These are phyloP conservation scores for Colletotrichum magnum DNA, from an alignment of 2,329 filamentous ascomycete genomes.

Conservation along the genomic window DNA sequence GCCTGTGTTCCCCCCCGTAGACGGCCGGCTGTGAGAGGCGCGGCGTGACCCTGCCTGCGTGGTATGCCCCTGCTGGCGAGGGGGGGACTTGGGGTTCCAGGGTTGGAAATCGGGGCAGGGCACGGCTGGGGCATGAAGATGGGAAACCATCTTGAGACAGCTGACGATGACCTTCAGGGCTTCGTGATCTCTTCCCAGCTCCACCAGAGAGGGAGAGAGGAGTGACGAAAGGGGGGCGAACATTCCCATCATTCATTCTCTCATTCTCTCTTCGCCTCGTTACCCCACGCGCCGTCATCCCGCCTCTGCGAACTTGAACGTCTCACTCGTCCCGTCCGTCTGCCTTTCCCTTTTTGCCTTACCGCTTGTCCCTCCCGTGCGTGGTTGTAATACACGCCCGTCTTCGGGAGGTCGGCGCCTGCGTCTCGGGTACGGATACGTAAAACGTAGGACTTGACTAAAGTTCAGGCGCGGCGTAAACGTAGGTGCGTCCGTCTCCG, in stretches of 20 bases:
- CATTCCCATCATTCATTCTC: conserved; percentile 11
- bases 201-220: conserved; percentile 10
- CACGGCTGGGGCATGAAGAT: conserved; percentile 32
- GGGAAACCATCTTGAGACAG: conserved; percentile 39
- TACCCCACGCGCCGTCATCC: conserved; percentile 28
- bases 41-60: conserved; percentile 15
- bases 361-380: conserved; percentile 10
- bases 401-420: conserved; percentile 2
- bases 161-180: conserved; percentile 25
- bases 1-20: no score
- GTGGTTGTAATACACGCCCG: neutral
- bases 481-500: conserved; percentile 2
- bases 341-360: neutral
- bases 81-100: conserved; percentile 7
- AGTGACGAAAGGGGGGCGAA: conserved; percentile 32
- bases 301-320: conserved; percentile 18
- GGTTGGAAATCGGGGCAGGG: conserved; percentile 21
- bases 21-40: neutral
- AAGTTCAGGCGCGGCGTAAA: conserved; percentile 13
- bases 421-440: conserved; percentile 1
- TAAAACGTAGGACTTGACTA: conserved; percentile 4
- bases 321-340: conserved; percentile 14
- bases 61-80: conserved; percentile 25
- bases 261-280: conserved; percentile 3
- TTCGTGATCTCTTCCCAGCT: conserved; percentile 36